Conservation (phyloP, 805 yeast genomes). For the Maudiozyma saulgeensis region DNA sequence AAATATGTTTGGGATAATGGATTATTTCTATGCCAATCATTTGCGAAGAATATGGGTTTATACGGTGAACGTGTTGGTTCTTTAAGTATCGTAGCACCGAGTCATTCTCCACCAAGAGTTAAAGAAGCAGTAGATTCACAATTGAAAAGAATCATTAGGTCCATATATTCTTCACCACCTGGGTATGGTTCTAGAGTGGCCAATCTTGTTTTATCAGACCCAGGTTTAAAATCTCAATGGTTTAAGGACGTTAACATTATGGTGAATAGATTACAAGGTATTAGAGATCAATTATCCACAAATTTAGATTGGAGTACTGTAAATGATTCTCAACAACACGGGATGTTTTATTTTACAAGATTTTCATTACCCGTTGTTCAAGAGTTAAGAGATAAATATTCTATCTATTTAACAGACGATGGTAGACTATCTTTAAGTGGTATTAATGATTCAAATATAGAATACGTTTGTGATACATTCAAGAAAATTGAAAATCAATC, state of each 20-base stretch:
- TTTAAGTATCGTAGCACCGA: constrained; percentile 46
- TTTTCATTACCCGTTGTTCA: constrained; percentile 61
- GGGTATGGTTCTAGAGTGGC: constrained; percentile 90
- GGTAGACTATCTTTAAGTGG: constrained; percentile 93
- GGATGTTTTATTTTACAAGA: constrained; percentile 95
- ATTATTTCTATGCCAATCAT: constrained; percentile 71
- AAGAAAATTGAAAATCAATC: constrained; percentile 1
- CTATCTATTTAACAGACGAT: constrained; percentile 78
- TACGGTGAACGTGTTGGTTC: constrained; percentile 95
- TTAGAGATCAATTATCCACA: constrained; percentile 57
- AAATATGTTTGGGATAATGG: constrained; percentile 34
- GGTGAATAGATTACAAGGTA: constrained; percentile 67
- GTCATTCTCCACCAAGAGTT: constrained; percentile 37
- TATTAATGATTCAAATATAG: constrained; percentile 69
- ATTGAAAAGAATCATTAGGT: constrained; percentile 72
- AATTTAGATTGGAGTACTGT: constrained; percentile 78
- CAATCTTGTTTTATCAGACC: constrained; percentile 57
- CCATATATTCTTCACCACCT: constrained; percentile 89
- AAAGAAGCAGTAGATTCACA: constrained; percentile 59
- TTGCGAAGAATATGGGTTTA: constrained; percentile 90
- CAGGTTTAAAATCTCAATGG: constrained; percentile 63
- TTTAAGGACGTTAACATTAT: constrained; percentile 66
- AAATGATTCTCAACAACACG: constrained; percentile 55
- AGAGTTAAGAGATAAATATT: constrained; percentile 56
- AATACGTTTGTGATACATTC: constrained; percentile 33